Percentiles rank a stretch among this genome's conserved stretches.
Conservation (phyloP, 2,329 filamentous ascomycete genomes). For the Clarireedia homoeocarpa region DNA sequence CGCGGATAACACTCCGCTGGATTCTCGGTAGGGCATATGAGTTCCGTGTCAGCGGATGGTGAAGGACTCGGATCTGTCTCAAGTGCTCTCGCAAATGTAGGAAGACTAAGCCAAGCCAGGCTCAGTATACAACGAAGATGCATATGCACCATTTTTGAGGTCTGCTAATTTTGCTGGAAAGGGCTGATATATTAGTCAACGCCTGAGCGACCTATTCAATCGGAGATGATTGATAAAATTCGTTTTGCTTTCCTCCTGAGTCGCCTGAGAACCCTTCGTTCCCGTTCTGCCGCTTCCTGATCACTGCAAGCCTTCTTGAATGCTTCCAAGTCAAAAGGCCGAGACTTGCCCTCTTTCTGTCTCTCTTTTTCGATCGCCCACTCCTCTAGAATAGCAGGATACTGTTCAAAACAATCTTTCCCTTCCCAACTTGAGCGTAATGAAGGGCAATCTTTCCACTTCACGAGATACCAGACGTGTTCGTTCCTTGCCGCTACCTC, state of each 20-base stretch:
- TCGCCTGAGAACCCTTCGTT: conserved; percentile 23
- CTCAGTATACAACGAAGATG: conserved; percentile 15
- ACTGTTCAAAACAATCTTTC: conserved; percentile 16
- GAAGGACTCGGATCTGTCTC: conserved; percentile 17
- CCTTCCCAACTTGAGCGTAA: conserved; percentile 29
- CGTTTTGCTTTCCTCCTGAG: conserved; percentile 23
- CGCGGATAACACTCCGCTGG: conserved; percentile 57
- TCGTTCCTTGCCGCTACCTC: conserved; percentile 20
- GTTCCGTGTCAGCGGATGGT: conserved; percentile 35
- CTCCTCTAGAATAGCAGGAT: conserved; percentile 20
- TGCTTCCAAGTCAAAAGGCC: conserved; percentile 24
- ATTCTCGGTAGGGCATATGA: conserved; percentile 58
- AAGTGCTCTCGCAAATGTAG: conserved; percentile 17
- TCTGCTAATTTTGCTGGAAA: background rate
- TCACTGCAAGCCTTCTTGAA: conserved; percentile 24
- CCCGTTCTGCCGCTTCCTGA: conserved; percentile 21
- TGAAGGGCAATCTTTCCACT: conserved; percentile 29
- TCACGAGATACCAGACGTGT: conserved; percentile 27
- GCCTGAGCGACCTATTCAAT: conserved; percentile 15
- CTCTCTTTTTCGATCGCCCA: conserved; percentile 25
- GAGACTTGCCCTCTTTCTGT: conserved; percentile 25
- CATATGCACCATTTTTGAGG: conserved; percentile 18
- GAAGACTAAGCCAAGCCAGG: conserved; percentile 20
- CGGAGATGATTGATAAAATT: conserved; percentile 23
- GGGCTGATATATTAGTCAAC: background rate